Conservation (phyloP, 1,284 basidiomycete genomes). For the Dichomitus squalens region DNA sequence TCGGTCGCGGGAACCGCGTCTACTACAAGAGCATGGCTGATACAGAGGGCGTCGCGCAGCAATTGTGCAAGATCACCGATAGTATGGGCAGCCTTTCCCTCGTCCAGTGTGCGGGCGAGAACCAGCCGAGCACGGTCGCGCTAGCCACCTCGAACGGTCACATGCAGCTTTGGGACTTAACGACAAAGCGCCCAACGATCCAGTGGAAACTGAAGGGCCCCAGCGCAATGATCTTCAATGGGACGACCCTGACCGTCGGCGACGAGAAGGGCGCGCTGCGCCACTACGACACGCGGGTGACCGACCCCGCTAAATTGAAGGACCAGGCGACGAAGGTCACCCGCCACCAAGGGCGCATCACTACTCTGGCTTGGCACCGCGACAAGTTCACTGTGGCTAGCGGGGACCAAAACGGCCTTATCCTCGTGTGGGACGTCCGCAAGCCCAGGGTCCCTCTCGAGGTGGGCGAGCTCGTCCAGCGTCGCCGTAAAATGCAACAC, state of each 20-base stretch:
- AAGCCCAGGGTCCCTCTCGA: constrained; percentile 47
- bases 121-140: constrained; percentile 44
- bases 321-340: constrained; percentile 52
- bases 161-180: constrained; percentile 55
- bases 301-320: constrained; percentile 48
- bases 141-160: constrained; percentile 49
- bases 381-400: constrained; percentile 53
- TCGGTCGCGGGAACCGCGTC: constrained; percentile 54
- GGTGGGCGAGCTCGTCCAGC: constrained; percentile 54
- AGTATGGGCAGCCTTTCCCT: constrained; percentile 46
- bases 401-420: constrained; percentile 52
- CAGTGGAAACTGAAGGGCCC: constrained; percentile 48
- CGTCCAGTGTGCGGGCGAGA: constrained; percentile 43
- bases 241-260: constrained; percentile 49
- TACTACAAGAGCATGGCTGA: constrained; percentile 50
- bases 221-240: constrained; percentile 51
- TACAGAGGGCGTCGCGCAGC: constrained; percentile 49
- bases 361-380: constrained; percentile 49
- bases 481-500: constrained; percentile 49
- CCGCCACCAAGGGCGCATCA: constrained; percentile 51
- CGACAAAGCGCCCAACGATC: constrained; percentile 45
- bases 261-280: constrained; percentile 50
- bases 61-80: constrained; percentile 52
- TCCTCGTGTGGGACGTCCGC: constrained; percentile 56
- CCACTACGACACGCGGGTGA: constrained; percentile 54